Percentiles rank a stretch among this genome's conserved stretches.
phyloP scores from a whole-genome alignment of 768 basidiomycete genomes.

The Lepiota subincarnata region DNA sequence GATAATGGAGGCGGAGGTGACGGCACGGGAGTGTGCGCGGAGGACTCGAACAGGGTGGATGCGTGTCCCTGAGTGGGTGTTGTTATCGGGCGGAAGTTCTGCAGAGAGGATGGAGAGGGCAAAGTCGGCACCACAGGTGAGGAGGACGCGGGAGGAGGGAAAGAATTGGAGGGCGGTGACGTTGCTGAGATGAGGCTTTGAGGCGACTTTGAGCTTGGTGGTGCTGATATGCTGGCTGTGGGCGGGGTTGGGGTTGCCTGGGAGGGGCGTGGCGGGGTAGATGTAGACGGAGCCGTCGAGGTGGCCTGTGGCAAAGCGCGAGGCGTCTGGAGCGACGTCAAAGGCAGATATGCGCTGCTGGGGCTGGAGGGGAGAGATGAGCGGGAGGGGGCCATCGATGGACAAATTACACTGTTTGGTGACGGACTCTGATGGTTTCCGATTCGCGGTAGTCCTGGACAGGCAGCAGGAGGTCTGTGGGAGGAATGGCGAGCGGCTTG shows the following conservation, averaged over 20 bases:
- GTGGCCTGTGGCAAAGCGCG: slow-evolving; percentile 57
- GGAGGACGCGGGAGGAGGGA: slow-evolving; percentile 66
- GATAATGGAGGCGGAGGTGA: slow-evolving; percentile 64
- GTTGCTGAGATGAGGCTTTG: slow-evolving; percentile 47
- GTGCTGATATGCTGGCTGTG: slow-evolving; percentile 20
- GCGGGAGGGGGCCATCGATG: neutral
- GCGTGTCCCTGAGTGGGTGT: slow-evolving; percentile 21
- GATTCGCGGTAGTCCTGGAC: slow-evolving; percentile 46
- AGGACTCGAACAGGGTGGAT: slow-evolving; percentile 57
- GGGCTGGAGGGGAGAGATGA: slow-evolving; percentile 3
- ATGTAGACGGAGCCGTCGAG: slow-evolving; percentile 55
- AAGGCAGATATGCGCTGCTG: slow-evolving; percentile 61
- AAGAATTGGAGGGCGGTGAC: slow-evolving; percentile 60
- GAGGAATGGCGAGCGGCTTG: slow-evolving; percentile 40
- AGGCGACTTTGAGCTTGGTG: slow-evolving; percentile 26
- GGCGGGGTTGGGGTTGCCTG: slow-evolving; percentile 15
- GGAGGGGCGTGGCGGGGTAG: slow-evolving; percentile 32
- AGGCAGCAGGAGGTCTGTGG: slow-evolving; percentile 48
- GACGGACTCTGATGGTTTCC: slow-evolving; percentile 36
- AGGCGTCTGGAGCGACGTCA: slow-evolving; percentile 54
- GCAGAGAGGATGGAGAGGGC: slow-evolving; percentile 63
- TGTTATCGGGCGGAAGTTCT: slow-evolving; percentile 29
- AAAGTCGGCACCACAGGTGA: slow-evolving; percentile 69
- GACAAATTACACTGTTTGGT: slow-evolving; percentile 24
- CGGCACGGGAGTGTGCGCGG: slow-evolving; percentile 58